Base-by-base conservation (phyloP, 805 yeast genomes). In the Teunomyces pallodes region DNA sequence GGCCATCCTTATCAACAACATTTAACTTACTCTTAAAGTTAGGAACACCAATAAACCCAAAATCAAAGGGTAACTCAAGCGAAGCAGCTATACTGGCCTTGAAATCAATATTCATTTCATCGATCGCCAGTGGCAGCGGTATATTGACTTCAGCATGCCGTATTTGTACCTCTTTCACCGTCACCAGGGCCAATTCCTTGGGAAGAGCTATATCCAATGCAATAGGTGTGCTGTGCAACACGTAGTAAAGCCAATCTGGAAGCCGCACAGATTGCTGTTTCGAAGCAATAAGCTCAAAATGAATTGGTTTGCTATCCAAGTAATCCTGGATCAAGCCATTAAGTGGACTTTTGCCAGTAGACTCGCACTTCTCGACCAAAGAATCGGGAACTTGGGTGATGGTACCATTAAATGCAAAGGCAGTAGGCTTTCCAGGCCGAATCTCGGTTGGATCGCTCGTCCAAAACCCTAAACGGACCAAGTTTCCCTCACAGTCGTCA, bases 241-340 rank as follows among this genome's bases (percentile, higher is more conserved):
- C 35, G 28, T 58, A 51, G 40, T 47, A 50, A 31, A 66, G 47
- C 72, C 72, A 67, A 9, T 46, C 36, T 1, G 69, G 70, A 20
- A 66, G 45, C 8, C 45, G 36, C 2, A 43, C 40, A 20, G 39
- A 41, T 30, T 54, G 54, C 2, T 27, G 7, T n/a, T 53, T 33
- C 9, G 59, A 47, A 0, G 63, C 65, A n/a, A 55, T 53, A 4
- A 64, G 28, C 33, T 46, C 46, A 4, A 59, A 43, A 12, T 48
- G 49, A 7, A 64, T 46, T 8, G 59, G 47, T 10, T 53, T 48
- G 7, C 55, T 52, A 9, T 60, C 50, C 17, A 64, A 45, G 20
- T 55, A 50, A 27, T 52, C 45, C 28, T 60, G 57, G 4, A 61
- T 39, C 12, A 66, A 45, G 20, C 43, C 41, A 43, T 64, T 65